A percentile compares a stretch with the other conserved stretches of the same genome.
Conservation (phyloP, 139 green algal species). For the Monoraphidium neglectum region DNA sequence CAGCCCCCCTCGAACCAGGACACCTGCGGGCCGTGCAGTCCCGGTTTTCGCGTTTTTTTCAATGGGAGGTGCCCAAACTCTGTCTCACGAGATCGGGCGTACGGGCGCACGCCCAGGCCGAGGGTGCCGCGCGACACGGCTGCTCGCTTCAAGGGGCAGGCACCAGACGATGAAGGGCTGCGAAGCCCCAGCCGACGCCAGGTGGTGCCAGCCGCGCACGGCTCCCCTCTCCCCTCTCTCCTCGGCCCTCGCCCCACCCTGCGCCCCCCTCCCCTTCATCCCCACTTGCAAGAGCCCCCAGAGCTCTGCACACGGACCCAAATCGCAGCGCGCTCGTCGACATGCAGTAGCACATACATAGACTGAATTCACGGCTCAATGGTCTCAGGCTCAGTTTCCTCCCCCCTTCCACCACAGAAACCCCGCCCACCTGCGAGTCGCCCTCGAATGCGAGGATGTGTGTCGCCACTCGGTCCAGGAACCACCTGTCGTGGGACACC, state of each 20-base stretch:
- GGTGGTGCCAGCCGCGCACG: too few species aligned
- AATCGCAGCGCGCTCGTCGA: too few species aligned
- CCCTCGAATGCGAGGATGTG: constrained; percentile 90
- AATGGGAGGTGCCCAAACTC: neutral
- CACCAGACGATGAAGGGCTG: neutral
- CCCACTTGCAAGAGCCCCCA: too few species aligned
- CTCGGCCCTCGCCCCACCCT: too few species aligned
- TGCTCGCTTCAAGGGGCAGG: neutral
- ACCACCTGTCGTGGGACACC: constrained; percentile 81
- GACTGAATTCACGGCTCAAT: neutral
- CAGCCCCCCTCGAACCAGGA: constrained; percentile 74
- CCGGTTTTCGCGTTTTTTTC: neutral
- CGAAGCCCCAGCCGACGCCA: too few species aligned
- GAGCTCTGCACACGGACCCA: too few species aligned
- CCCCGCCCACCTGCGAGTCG: constrained; percentile 53
- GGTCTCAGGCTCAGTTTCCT: neutral
- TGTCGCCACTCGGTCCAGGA: constrained; percentile 78
- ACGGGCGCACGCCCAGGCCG: neutral
- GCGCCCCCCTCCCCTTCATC: too few species aligned
- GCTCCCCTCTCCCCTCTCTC: too few species aligned
- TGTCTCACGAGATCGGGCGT: neutral
- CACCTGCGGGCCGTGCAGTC: constrained; percentile 32
- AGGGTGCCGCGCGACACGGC: neutral
- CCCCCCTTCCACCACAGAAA: too few species aligned
- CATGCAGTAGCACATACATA: neutral